Percentiles rank a stretch among this genome's conserved stretches.
These are phyloP conservation scores for Camptophora hylomeconis DNA, from an alignment of 2,329 filamentous ascomycete genomes.

Conservation along the genomic window DNA sequence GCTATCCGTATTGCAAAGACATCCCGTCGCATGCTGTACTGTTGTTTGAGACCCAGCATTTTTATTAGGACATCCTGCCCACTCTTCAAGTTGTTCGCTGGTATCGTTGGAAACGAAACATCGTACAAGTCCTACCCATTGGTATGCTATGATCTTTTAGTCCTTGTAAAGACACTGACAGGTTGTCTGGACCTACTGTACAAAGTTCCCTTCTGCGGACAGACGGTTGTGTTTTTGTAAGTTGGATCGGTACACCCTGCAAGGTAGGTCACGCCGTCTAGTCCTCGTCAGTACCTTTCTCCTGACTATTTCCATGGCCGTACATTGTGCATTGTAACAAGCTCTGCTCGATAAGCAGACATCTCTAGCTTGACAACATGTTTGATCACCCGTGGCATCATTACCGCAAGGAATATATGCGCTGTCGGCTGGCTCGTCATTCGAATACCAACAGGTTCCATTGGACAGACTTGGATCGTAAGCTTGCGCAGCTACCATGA, in stretches of 20 bases:
- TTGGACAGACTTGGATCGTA: constrained; percentile 16
- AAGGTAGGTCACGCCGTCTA: constrained; percentile 15
- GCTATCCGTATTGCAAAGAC: no score
- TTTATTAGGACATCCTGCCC: no score
- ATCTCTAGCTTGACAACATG: constrained; percentile 15
- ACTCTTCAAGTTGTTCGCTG: no score
- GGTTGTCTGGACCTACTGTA: constrained; percentile 5
- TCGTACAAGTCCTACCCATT: constrained; percentile 4
- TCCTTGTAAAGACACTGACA: constrained; percentile 5
- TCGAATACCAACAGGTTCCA: constrained; percentile 13
- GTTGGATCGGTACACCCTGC: constrained; percentile 16
- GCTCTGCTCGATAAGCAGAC: constrained; percentile 14
- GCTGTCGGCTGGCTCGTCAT: constrained; percentile 8
- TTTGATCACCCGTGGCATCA: constrained; percentile 10
- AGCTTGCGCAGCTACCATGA: no score
- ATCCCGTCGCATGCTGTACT: no score
- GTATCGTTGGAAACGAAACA: not conserved
- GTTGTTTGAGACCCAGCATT: no score
- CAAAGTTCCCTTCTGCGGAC: constrained; percentile 12
- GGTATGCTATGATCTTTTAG: constrained; percentile 1
- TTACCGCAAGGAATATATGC: constrained; percentile 17
- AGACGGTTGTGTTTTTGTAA: constrained; percentile 12
- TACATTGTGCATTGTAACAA: constrained; percentile 15
- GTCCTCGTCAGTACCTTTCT: no score
- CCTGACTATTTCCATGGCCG: no score